Evolutionary conservation across 1,284 basidiomycete species (phyloP), one percentile per base, ranked within the genome.

Genomic region (Ceratobasidium sp.): DNA sequence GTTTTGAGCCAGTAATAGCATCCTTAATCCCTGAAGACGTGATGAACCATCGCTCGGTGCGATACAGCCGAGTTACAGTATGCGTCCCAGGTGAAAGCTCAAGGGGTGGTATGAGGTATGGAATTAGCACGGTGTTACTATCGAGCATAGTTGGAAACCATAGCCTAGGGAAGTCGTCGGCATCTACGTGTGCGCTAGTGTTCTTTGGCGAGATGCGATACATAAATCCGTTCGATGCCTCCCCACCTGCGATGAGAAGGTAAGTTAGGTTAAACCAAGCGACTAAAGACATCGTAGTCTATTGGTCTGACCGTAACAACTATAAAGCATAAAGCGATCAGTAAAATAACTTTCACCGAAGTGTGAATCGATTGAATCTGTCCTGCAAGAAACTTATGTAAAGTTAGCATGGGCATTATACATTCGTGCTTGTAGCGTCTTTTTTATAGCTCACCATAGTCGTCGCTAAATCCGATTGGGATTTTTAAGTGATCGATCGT

Each of bases 1-100:
- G 64, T 15, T 53, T 50, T 1, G 64, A 66, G 19, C 50, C 64
- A 17, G 64, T 66, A 5, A 53, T 66, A 4, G 64, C 64, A 44
- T 66, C 64, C 24, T 14, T 1, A 14, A 66, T 29, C 4, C 31
- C 48, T 0, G 64, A 66, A 6, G 64, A 66, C 2, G 48, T 22
- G 22, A 66, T 66, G 48, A 66, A 66, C 36, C 64, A n/a, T 19
- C 64, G 19, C n/a, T 17, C 36, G 31, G 47, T 17, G 2, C 36
- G 14, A 17, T 8, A 41, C 1, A 54, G 19, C 17, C 22, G 14
- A 5, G 50, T 3, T 14, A 19, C 9, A 1, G 22, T 54, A 36
- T 66, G 29, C 19, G 22, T 24, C 6, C 64, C 64, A 6, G 47
- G 48, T 22, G 3, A 22, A 1, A n/a, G 31, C 33, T 41, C 47